Conservation (phyloP, 2,329 filamentous ascomycete species). For the Tolypocladium tundrense region DNA sequence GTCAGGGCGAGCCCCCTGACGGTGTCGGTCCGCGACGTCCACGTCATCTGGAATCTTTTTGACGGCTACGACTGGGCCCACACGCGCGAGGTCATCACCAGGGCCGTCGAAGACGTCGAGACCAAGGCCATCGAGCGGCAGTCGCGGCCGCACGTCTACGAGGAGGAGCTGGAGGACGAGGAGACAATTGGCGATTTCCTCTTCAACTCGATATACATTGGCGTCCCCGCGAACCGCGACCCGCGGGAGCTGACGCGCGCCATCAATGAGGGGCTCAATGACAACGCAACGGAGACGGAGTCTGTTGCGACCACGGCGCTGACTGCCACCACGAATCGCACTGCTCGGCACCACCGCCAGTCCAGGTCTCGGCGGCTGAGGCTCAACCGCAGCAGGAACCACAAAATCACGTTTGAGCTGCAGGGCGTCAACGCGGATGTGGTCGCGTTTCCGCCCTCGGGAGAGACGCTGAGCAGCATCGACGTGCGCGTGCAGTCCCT, state of each 20-base stretch:
- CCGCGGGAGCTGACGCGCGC: conserved; percentile 69
- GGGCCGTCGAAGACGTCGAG: conserved; percentile 83
- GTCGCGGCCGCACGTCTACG: conserved; percentile 46
- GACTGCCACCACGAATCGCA: conserved; percentile 45
- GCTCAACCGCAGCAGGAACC: conserved; percentile 74
- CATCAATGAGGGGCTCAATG: conserved; percentile 83
- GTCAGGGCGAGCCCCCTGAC: conserved; percentile 61
- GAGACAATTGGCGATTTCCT: conserved; percentile 87
- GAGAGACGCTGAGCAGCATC: conserved; percentile 78
- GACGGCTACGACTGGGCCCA: conserved; percentile 95
- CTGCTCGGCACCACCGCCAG: conserved; percentile 25
- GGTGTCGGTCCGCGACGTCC: conserved; percentile 72
- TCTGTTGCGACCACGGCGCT: conserved; percentile 71
- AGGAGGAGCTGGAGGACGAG: conserved; percentile 69
- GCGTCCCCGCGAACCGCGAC: conserved; percentile 77
- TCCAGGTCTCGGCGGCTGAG: conserved; percentile 52
- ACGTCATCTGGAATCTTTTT: conserved; percentile 95
- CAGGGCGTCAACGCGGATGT: conserved; percentile 76
- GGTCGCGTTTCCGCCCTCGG: conserved; percentile 64
- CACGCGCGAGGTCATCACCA: conserved; percentile 76
- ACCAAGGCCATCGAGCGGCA: conserved; percentile 68
- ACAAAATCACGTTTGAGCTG: conserved; percentile 94
- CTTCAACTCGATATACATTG: conserved; percentile 98
- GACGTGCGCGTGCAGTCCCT: conserved; percentile 75
- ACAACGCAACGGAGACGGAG: conserved; percentile 78